Evolutionary conservation across 352 stramenopile genomes (phyloP).

Genomic region (Proteromonas lacertae): DNA sequence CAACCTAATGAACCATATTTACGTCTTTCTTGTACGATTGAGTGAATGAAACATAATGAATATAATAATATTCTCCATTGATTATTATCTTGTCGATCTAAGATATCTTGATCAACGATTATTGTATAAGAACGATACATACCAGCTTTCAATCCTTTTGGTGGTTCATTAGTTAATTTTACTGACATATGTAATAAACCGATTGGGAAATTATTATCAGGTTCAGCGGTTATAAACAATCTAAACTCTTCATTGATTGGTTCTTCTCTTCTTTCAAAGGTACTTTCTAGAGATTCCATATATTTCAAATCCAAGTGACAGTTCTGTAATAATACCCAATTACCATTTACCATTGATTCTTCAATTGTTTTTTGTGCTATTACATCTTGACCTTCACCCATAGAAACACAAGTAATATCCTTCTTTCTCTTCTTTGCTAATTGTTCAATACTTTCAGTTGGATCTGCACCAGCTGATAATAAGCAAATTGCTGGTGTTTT

Average conservation of each 20-base stretch:
- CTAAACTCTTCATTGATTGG: constrained; percentile 25
- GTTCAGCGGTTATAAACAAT: constrained; percentile 60
- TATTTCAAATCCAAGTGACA: constrained; percentile 59
- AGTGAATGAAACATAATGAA: constrained; percentile 64
- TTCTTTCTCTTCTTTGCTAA: constrained; percentile 55
- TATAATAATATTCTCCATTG: constrained; percentile 62
- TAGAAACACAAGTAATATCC: constrained; percentile 42
- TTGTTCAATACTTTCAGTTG: constrained; percentile 56
- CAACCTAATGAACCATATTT: constrained; percentile 70
- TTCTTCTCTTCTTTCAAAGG: constrained; percentile 22
- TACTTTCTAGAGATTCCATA: constrained; percentile 68
- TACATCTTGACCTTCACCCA: constrained; percentile 74
- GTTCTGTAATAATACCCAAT: constrained; percentile 68
- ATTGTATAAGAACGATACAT: constrained; percentile 61
- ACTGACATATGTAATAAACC: constrained; percentile 36
- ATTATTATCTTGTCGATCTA: constrained; percentile 19
- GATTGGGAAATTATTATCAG: constrained; percentile 54
- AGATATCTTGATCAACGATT: constrained; percentile 68
- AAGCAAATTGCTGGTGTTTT: constrained; percentile 64
- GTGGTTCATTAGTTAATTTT: constrained; percentile 59
- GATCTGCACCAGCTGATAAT: constrained; percentile 62
- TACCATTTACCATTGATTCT: constrained; percentile 12
- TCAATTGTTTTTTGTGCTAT: constrained; percentile 38
- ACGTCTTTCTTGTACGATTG: constrained; percentile 61
- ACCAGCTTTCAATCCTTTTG: constrained; percentile 43